These are phyloP conservation scores for Fusarium proliferatum DNA, from an alignment of 2,329 filamentous ascomycete species.

Conservation along the genomic window DNA sequence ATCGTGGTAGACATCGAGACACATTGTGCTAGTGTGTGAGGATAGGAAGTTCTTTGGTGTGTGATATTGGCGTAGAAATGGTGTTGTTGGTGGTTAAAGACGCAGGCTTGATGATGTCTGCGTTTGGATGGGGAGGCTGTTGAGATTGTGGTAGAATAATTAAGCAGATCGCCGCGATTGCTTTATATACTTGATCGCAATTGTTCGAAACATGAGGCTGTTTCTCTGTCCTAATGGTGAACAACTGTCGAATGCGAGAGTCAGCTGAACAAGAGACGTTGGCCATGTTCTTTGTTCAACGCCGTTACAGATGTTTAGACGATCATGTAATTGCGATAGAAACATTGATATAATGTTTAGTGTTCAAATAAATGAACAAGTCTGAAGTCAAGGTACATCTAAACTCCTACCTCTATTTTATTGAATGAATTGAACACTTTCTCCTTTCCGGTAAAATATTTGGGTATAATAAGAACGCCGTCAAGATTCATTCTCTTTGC, in stretches of 20 bases:
- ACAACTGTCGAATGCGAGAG: neutral
- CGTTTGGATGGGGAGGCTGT: neutral
- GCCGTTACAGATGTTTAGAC: neutral
- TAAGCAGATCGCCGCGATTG: neutral
- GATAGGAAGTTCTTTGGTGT: neutral
- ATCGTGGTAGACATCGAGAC: neutral
- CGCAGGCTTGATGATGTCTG: neutral
- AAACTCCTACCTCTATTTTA: neutral
- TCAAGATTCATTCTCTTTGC: neutral
- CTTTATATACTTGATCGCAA: constrained; percentile 4
- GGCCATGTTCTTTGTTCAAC: constrained; percentile 13
- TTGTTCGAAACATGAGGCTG: neutral
- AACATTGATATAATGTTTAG: neutral
- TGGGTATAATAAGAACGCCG: neutral
- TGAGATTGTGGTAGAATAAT: neutral
- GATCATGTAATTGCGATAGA: neutral
- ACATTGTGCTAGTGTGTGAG: neutral
- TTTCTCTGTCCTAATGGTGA: neutral
- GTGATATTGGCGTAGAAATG: neutral
- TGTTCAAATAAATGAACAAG: constrained; percentile 2
- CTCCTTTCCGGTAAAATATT: neutral
- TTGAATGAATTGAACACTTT: neutral
- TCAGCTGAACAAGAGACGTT: constrained; percentile 19
- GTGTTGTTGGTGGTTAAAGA: neutral
- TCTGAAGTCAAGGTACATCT: neutral